A percentile compares a stretch with the other conserved stretches of the same genome.
Conservation (phyloP, 176 grass and related monocot genomes). For the Eragrostis curvula region DNA sequence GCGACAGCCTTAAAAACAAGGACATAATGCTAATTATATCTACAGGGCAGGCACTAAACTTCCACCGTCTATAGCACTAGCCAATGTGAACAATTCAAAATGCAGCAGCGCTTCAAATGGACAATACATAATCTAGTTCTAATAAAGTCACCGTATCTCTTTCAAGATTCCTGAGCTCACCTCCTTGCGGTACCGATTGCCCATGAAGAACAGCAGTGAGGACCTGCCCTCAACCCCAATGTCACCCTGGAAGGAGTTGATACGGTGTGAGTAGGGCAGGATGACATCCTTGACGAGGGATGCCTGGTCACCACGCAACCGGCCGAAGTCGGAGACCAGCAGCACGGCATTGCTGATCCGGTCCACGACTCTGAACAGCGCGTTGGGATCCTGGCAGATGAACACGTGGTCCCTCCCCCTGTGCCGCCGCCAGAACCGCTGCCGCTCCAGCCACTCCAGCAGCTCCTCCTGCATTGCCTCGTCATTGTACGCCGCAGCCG, state of each 20-base stretch:
- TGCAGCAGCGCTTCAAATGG: slow-evolving; percentile 3
- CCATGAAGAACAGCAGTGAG: slow-evolving; percentile 95
- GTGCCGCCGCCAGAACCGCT: slow-evolving; percentile 74
- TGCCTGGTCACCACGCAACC: slow-evolving; percentile 70
- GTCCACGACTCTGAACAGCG: slow-evolving; percentile 69
- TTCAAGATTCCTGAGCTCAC: slow-evolving; percentile 44
- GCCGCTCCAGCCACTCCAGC: slow-evolving; percentile 72
- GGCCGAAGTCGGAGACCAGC: slow-evolving; percentile 92
- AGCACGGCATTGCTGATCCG: slow-evolving; percentile 76
- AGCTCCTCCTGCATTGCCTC: slow-evolving; percentile 87
- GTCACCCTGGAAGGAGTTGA: slow-evolving; percentile 77
- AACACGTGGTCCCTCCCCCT: slow-evolving; percentile 85
- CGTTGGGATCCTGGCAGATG: slow-evolving; percentile 96
- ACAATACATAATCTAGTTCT: neutral
- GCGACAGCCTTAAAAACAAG: too few species aligned
- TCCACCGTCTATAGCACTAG: neutral
- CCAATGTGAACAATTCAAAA: neutral
- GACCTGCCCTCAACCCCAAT: slow-evolving; percentile 52
- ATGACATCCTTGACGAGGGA: slow-evolving; percentile 95
- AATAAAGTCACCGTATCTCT: slow-evolving; percentile 15
- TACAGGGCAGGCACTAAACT: neutral
- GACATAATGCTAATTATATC: neutral
- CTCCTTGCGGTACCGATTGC: slow-evolving; percentile 94
- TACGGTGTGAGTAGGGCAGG: slow-evolving; percentile 88
- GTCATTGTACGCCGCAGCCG: slow-evolving; percentile 57